phyloP scores from a whole-genome alignment of 345 rosid genomes.

The Corchorus capsularis region DNA sequence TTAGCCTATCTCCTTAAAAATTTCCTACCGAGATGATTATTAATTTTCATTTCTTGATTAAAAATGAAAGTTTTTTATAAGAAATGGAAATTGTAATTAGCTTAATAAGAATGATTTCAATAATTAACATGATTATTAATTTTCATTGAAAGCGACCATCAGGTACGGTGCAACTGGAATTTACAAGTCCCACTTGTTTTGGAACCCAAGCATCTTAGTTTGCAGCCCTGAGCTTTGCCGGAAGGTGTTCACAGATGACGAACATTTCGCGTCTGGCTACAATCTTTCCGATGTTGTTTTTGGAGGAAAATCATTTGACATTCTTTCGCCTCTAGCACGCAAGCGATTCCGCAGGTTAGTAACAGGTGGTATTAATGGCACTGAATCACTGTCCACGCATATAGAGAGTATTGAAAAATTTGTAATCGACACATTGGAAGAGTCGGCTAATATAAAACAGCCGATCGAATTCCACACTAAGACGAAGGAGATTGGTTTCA shows the following conservation, averaged over 20 bases:
- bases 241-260: conserved; percentile 25
- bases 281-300: neutral
- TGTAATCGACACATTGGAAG: neutral
- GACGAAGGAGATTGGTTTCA: neutral
- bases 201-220: conserved; percentile 30
- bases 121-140: too few species aligned
- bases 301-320: neutral
- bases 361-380: neutral
- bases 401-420: neutral
- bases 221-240: conserved; percentile 26
- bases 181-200: conserved; percentile 5
- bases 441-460: neutral
- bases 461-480: neutral
- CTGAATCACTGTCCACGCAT: neutral
- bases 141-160: neutral
- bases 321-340: neutral
- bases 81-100: too few species aligned
- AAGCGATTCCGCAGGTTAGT: neutral
- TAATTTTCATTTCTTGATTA: too few species aligned
- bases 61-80: too few species aligned
- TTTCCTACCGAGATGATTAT: too few species aligned
- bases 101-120: too few species aligned
- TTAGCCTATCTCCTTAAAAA: too few species aligned
- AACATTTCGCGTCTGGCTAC: conserved; percentile 23
- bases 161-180: conserved; percentile 2